Conservation (phyloP, 805 yeast species). For the Candida silvicultrix region DNA sequence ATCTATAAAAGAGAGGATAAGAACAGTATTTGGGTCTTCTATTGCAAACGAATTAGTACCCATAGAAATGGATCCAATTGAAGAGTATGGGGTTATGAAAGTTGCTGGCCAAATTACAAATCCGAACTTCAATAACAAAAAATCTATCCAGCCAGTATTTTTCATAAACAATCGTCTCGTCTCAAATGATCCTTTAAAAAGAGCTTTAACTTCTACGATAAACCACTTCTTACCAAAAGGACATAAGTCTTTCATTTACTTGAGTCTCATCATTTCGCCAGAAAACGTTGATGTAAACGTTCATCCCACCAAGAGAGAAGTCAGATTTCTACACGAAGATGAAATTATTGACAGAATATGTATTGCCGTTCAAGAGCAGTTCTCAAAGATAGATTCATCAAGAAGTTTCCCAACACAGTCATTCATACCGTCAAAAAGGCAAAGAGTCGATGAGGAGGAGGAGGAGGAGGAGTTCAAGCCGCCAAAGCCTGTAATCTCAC, state of each 20-base stretch:
- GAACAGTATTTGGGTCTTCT: conserved; percentile 63
- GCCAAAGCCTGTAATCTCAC: conserved; percentile 1
- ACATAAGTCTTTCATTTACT: conserved; percentile 66
- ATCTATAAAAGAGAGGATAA: conserved; percentile 57
- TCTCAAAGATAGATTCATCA: conserved; percentile 57
- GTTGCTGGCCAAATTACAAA: conserved; percentile 62
- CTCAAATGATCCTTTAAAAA: conserved; percentile 68
- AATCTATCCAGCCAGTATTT: conserved; percentile 59
- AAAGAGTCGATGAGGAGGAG: conserved; percentile 18
- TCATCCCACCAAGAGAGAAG: conserved; percentile 94
- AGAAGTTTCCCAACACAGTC: conserved; percentile 67
- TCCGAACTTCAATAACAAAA: conserved; percentile 65
- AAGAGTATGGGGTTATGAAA: conserved; percentile 41
- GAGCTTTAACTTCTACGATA: conserved; percentile 49
- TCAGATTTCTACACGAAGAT: conserved; percentile 76
- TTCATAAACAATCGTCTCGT: conserved; percentile 86
- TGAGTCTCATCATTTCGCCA: conserved; percentile 64
- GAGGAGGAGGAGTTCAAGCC: conserved; percentile 3
- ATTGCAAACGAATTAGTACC: conserved; percentile 61
- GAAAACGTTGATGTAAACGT: conserved; percentile 82
- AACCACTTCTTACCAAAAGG: conserved; percentile 68
- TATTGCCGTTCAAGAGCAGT: conserved; percentile 37
- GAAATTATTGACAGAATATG: conserved; percentile 69
- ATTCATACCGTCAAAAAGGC: conserved; percentile 29
- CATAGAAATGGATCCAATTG: conserved; percentile 28